phyloP scores from a whole-genome alignment of 148 eudicot species.

The Persicaria maculosa region DNA sequence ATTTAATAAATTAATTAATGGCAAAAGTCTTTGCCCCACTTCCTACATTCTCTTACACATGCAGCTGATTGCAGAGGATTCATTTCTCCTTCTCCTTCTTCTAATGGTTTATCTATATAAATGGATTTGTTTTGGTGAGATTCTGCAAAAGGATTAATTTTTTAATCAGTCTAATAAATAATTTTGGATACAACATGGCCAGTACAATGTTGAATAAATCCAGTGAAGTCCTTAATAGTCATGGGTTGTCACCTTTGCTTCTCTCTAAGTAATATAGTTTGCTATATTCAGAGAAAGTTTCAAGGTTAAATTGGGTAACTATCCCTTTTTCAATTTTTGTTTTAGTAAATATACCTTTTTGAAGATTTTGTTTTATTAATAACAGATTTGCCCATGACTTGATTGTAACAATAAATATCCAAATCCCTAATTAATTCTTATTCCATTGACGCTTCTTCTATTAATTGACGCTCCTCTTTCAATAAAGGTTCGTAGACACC shows the following conservation, averaged over 20 bases:
- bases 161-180: not conserved
- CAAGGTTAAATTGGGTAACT: no score
- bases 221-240: not conserved
- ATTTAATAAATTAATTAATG: not conserved
- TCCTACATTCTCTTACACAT: conserved; percentile 12
- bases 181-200: not conserved
- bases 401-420: no score
- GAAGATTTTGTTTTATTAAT: no score
- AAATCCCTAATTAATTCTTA: no score
- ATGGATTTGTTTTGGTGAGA: not conserved
- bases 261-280: not conserved
- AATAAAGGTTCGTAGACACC: no score
- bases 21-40: conserved; percentile 7
- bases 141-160: not conserved
- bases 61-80: not conserved
- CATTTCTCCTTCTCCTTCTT: not conserved
- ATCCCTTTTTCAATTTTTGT: no score
- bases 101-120: not conserved
- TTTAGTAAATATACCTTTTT: no score
- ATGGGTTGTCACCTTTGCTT: conserved; percentile 1
- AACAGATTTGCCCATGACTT: no score
- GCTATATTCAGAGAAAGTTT: not conserved
- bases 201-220: conserved; percentile 4
- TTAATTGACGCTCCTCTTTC: no score
- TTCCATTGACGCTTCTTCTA: no score